Evolutionary conservation across 805 yeast species (phyloP).

Genomic region (Suhomyces xylopsoci): DNA sequence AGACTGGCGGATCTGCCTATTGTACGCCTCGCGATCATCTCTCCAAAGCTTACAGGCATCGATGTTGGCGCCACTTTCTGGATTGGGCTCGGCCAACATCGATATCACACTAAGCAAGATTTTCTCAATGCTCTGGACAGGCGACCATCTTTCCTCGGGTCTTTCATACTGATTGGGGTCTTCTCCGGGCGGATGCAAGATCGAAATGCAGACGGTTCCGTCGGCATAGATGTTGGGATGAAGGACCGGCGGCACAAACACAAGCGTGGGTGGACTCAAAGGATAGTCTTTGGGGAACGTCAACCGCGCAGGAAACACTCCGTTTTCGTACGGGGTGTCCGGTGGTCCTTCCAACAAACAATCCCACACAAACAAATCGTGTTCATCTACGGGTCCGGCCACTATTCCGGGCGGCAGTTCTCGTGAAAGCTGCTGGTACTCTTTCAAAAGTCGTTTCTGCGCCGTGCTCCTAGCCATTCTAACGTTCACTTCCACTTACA

Average conservation of each 20-base stretch:
- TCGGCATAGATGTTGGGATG: slow-evolving; percentile 95
- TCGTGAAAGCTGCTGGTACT: slow-evolving; percentile 76
- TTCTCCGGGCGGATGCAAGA: slow-evolving; percentile 93
- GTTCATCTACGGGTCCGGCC: slow-evolving; percentile 84
- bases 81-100: slow-evolving; percentile 96
- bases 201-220: slow-evolving; percentile 94
- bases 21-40: slow-evolving; percentile 69
- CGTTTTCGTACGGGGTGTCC: slow-evolving; percentile 82
- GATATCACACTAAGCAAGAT: slow-evolving; percentile 88
- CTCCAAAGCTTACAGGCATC: slow-evolving; percentile 87
- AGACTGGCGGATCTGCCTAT: slow-evolving; percentile 59
- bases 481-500: too few species aligned
- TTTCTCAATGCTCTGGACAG: slow-evolving; percentile 97
- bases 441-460: slow-evolving; percentile 80
- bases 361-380: slow-evolving; percentile 76
- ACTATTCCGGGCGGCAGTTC: slow-evolving; percentile 95
- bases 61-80: slow-evolving; percentile 91
- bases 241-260: slow-evolving; percentile 73
- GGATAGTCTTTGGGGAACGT: slow-evolving; percentile 80
- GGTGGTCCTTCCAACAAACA: slow-evolving; percentile 81
- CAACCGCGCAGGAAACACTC: slow-evolving; percentile 76
- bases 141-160: slow-evolving; percentile 97
- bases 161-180: slow-evolving; percentile 95
- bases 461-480: slow-evolving; percentile 52
- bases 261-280: slow-evolving; percentile 73